phyloP scores from a whole-genome alignment of 83 land plant genomes.

The Picea mariana region DNA sequence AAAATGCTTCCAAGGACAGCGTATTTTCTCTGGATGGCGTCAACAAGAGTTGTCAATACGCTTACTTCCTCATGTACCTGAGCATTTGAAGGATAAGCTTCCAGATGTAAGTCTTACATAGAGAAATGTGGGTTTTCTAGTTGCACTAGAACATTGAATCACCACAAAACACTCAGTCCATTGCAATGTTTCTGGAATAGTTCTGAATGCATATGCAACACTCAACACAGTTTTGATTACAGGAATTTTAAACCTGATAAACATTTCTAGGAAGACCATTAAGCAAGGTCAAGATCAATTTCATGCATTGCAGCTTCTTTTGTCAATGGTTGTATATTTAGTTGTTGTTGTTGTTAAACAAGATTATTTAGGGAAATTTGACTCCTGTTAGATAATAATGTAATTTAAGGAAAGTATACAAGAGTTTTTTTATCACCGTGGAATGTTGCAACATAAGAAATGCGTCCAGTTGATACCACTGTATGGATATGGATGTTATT shows the following conservation, averaged over 20 bases:
- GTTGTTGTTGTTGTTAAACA: neutral
- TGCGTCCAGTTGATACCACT: neutral
- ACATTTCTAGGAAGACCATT: neutral
- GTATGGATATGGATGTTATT: neutral
- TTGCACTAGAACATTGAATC: neutral
- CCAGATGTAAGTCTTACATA: conserved; percentile 43
- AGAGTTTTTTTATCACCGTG: neutral
- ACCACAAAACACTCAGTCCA: neutral
- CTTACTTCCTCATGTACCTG: conserved; percentile 34
- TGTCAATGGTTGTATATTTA: neutral
- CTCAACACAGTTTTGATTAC: neutral
- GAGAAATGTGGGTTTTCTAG: neutral
- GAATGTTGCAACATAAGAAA: conserved; percentile 5
- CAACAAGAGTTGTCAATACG: conserved; percentile 65
- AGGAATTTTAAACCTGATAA: neutral
- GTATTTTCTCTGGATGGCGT: conserved; percentile 63
- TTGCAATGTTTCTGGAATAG: neutral
- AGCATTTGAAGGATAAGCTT: conserved; percentile 29
- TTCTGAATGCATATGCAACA: neutral
- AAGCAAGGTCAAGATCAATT: neutral
- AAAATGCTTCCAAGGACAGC: conserved; percentile 40
- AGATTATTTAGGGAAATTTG: neutral
- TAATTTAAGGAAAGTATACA: neutral
- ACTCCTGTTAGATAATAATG: neutral
- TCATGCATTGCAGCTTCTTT: neutral